phyloP scores from a whole-genome alignment of 139 green algal genomes.

The Asterochloris sp. region DNA sequence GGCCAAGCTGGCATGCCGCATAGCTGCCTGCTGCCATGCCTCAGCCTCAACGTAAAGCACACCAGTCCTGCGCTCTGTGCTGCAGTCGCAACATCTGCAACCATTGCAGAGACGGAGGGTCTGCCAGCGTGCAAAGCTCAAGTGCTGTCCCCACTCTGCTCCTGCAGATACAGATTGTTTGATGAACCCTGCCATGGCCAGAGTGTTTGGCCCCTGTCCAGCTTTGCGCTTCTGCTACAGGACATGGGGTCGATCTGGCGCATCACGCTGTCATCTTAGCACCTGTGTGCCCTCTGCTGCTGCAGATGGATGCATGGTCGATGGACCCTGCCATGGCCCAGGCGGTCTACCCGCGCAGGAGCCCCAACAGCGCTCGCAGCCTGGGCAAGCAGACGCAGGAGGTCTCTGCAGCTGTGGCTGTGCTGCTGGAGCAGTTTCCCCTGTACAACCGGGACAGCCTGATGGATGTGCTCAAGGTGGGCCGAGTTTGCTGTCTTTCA shows the following conservation, averaged over 20 bases:
- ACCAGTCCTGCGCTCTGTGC: background rate
- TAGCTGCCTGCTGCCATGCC: background rate
- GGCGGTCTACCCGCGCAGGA: no score
- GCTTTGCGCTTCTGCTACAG: background rate
- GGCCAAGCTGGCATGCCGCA: no score
- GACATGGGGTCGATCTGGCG: background rate
- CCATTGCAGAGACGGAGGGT: background rate
- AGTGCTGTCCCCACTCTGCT: background rate
- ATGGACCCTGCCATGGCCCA: background rate
- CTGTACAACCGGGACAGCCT: conserved; percentile 26
- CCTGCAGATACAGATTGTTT: background rate
- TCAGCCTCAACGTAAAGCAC: background rate
- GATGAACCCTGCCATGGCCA: background rate
- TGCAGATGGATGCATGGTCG: background rate
- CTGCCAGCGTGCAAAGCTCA: background rate
- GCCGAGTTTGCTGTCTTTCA: no score
- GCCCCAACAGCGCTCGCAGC: background rate
- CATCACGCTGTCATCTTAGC: background rate
- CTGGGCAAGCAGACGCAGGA: conserved; percentile 2
- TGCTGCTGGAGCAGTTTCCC: conserved; percentile 44
- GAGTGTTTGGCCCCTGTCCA: background rate
- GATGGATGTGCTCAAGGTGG: conserved; percentile 29
- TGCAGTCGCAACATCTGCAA: background rate
- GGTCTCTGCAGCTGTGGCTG: conserved; percentile 18
- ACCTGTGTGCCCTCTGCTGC: background rate